These are phyloP conservation scores for Wickerhamiella kazuoi DNA, from an alignment of 805 yeast genomes.

Conservation along the genomic window DNA sequence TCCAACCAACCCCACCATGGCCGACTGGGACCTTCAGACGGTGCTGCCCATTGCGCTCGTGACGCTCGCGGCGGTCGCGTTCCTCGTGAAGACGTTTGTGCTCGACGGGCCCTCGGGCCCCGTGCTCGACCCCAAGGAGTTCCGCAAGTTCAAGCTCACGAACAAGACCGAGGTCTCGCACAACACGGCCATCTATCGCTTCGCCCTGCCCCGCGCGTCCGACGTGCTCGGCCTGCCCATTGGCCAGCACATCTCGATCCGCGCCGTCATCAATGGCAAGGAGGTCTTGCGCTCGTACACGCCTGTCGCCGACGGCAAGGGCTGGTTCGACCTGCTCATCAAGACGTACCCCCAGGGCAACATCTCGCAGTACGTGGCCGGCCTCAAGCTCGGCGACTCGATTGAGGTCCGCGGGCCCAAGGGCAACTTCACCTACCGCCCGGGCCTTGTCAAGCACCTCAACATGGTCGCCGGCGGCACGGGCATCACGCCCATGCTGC, in stretches of 20 bases:
- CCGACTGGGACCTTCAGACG: no score
- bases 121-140: conserved; percentile 45
- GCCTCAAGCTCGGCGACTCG: conserved; percentile 58
- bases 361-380: conserved; percentile 56
- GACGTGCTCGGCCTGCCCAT: conserved; percentile 76
- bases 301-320: conserved; percentile 53
- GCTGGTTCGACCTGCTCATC: conserved; percentile 69
- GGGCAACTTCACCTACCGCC: conserved; percentile 68
- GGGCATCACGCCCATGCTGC: conserved; percentile 81
- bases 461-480: conserved; percentile 97
- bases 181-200: conserved; percentile 64
- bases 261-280: conserved; percentile 59
- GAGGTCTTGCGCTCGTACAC: conserved; percentile 77
- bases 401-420: conserved; percentile 64
- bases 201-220: conserved; percentile 57
- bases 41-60: no score
- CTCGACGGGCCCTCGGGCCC: conserved; percentile 12
- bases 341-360: conserved; percentile 74
- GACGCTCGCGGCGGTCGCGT: no score
- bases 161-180: conserved; percentile 60
- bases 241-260: conserved; percentile 82
- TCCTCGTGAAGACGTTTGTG: background rate
- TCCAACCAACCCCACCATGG: no score
- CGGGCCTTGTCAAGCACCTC: conserved; percentile 54
- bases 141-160: conserved; percentile 62